phyloP scores from a whole-genome alignment of 768 basidiomycete species.

The Bullera alba region DNA sequence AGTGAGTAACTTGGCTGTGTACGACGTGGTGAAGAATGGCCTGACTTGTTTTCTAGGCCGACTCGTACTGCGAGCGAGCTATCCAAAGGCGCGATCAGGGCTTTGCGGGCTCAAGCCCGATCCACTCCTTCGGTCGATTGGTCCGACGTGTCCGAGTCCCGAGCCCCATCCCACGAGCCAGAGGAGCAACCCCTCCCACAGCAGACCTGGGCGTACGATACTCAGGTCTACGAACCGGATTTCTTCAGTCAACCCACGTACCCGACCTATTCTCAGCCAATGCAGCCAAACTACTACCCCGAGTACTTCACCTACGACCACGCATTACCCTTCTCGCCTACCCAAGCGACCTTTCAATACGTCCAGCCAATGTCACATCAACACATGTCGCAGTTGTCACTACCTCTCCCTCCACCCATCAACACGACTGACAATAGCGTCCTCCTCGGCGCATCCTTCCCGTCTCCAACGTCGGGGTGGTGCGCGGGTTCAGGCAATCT shows the following conservation, averaged over 20 bases:
- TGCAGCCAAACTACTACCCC: background rate
- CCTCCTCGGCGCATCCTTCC: background rate
- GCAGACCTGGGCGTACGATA: background rate
- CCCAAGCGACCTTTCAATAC: background rate
- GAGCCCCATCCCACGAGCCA: constrained; percentile 2
- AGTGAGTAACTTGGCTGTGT: background rate
- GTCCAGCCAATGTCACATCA: background rate
- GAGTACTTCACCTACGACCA: constrained; percentile 27
- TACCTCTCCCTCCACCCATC: background rate
- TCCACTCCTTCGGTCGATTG: constrained; percentile 21
- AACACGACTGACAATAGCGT: background rate
- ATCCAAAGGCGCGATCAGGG: constrained; percentile 35
- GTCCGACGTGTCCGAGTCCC: constrained; percentile 16
- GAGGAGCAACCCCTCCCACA: background rate
- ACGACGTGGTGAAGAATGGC: background rate
- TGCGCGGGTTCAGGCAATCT: background rate
- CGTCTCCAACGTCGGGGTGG: background rate
- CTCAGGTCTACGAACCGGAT: background rate
- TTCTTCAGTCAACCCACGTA: constrained; percentile 6
- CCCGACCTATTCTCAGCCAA: background rate
- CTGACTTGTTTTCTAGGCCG: constrained; percentile 1
- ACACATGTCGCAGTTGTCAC: too few relatives aligned
- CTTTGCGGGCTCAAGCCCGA: constrained; percentile 28
- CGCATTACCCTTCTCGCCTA: constrained; percentile 29
- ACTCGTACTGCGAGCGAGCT: constrained; percentile 22